Evolutionary conservation across 495 filamentous ascomycete genomes (phyloP).

Genomic region (Bacidia gigantensis): DNA sequence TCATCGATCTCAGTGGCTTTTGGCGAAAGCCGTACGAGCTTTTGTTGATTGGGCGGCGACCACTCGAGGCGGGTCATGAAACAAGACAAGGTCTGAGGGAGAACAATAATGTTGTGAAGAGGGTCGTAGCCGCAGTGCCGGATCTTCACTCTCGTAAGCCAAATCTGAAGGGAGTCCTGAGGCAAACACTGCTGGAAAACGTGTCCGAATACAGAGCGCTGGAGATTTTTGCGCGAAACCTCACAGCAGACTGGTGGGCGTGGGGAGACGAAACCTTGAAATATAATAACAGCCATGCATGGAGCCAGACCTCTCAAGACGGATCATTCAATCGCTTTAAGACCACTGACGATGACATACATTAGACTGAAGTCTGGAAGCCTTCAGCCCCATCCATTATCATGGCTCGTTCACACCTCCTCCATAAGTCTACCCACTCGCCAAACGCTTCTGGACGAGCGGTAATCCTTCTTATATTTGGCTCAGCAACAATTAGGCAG

Average conservation of each 20-base stretch:
- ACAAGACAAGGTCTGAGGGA: neutral
- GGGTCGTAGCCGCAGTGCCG: conserved; percentile 66
- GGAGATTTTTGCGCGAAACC: conserved; percentile 78
- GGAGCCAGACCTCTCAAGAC: neutral
- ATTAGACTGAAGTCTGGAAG: too few species aligned
- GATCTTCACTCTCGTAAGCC: conserved; percentile 91
- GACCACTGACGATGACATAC: too few species aligned
- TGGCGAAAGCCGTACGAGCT: conserved; percentile 85
- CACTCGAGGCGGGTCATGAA: conserved; percentile 3
- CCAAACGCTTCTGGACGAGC: conserved; percentile 13
- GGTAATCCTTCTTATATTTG: conserved; percentile 24
- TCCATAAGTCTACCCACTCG: conserved; percentile 22
- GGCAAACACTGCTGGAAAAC: conserved; percentile 30
- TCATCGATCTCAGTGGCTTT: conserved; percentile 49
- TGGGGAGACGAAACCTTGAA: conserved; percentile 80
- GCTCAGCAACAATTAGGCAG: conserved; percentile 42
- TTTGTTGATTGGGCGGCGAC: conserved; percentile 51
- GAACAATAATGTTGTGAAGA: conserved; percentile 23
- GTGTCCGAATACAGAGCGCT: conserved; percentile 42
- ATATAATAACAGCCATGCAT: conserved; percentile 40
- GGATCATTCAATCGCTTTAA: too few species aligned
- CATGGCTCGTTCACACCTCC: conserved; percentile 26
- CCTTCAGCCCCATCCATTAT: conserved; percentile 10
- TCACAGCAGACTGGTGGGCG: conserved; percentile 78
- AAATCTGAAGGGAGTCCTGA: conserved; percentile 44